phyloP scores from a whole-genome alignment of 1,284 basidiomycete genomes.

The Phellopilus nigrolimitatus region DNA sequence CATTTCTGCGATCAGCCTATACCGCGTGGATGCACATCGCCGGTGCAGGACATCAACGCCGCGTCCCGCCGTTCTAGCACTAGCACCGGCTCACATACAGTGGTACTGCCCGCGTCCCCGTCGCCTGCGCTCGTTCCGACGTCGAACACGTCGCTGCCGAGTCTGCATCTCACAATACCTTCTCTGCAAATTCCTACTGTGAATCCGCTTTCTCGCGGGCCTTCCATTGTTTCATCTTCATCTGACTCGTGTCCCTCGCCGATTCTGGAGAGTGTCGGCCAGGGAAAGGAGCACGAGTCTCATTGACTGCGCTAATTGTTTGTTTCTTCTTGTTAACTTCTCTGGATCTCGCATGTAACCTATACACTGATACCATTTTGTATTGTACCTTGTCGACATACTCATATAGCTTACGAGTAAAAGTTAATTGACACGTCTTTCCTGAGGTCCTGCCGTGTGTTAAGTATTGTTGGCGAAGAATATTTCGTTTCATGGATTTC shows the following conservation, averaged over 20 bases:
- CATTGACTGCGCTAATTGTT: not conserved
- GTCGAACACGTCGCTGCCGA: slow-evolving; percentile 7
- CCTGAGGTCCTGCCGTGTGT: too few relatives aligned
- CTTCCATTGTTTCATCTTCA: slow-evolving; percentile 3
- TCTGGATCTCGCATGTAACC: too few relatives aligned
- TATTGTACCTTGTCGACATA: too few relatives aligned
- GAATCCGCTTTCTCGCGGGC: too few relatives aligned
- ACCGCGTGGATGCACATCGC: not conserved
- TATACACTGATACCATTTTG: too few relatives aligned
- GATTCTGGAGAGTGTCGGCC: slow-evolving; percentile 4
- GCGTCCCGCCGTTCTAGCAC: not conserved
- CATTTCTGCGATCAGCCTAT: slow-evolving; percentile 11
- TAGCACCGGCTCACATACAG: not conserved
- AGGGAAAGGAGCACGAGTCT: not conserved
- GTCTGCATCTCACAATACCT: slow-evolving; percentile 14
- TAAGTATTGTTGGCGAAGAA: too few relatives aligned
- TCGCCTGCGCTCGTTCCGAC: slow-evolving; percentile 11
- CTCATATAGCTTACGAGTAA: too few relatives aligned
- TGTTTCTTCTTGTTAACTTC: not conserved
- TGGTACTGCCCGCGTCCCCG: slow-evolving; percentile 8
- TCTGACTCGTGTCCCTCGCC: slow-evolving; percentile 1
- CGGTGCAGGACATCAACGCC: slow-evolving; percentile 1
- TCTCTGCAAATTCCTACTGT: slow-evolving; percentile 10
- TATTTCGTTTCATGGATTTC: too few relatives aligned
- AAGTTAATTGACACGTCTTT: too few relatives aligned